Percentiles rank a stretch among this genome's conserved stretches.
These are phyloP conservation scores for Phalaenopsis hybrid DNA, from an alignment of 116 monocot species.

Conservation along the genomic window DNA sequence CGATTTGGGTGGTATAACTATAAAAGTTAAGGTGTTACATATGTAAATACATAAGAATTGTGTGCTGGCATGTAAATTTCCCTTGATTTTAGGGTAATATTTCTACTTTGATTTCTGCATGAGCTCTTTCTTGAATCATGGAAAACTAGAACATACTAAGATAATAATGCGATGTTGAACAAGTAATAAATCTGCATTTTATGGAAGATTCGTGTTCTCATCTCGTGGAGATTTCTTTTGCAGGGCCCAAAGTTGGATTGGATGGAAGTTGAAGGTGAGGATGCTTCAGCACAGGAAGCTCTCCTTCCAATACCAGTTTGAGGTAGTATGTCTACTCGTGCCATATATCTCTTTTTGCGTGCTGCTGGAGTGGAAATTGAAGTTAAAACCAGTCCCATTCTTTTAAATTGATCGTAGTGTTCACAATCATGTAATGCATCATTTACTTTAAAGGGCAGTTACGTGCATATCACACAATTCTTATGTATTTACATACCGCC, in stretches of 20 bases:
- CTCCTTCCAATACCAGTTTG: not conserved
- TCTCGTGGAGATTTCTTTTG: not conserved
- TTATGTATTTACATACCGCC: too few species aligned
- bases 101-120: not conserved
- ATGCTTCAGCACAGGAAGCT: not conserved
- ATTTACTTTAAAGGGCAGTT: too few species aligned
- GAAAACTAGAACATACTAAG: not conserved
- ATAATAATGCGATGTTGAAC: not conserved
- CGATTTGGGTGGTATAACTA: too few species aligned
- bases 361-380: too few species aligned
- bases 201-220: not conserved
- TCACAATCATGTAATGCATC: too few species aligned
- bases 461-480: too few species aligned
- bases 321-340: not conserved
- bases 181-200: not conserved
- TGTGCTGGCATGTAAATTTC: too few species aligned
- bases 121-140: constrained; percentile 2
- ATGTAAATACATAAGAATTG: too few species aligned
- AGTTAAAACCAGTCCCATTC: too few species aligned
- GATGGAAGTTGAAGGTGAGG: constrained; percentile 3
- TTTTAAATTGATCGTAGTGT: too few species aligned
- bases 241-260: constrained; percentile 11
- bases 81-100: too few species aligned
- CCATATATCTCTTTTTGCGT: not conserved
- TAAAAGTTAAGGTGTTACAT: too few species aligned